Conservation (phyloP, 2,329 filamentous ascomycete species). For the Karstenula rhodostoma region DNA sequence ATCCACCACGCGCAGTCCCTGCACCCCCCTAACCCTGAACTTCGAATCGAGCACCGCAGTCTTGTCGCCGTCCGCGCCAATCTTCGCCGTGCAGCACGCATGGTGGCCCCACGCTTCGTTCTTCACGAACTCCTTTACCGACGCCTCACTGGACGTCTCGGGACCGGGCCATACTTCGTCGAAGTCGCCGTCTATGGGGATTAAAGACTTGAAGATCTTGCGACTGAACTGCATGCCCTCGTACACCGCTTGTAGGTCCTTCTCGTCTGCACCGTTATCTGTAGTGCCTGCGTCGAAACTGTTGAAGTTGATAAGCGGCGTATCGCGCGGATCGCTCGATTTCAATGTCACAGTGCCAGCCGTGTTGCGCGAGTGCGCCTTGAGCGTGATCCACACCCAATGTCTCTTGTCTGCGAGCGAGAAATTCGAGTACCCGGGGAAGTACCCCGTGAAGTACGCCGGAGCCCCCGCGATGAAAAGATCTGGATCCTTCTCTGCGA, state of each 20-base stretch:
- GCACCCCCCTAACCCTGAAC: constrained; percentile 62
- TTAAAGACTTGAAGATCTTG: constrained; percentile 47
- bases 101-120: constrained; percentile 59
- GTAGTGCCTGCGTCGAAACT: constrained; percentile 57
- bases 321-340: constrained; percentile 68
- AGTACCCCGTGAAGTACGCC: constrained; percentile 62
- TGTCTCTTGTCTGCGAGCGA: constrained; percentile 54
- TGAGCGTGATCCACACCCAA: constrained; percentile 63
- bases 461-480: constrained; percentile 64
- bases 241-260: constrained; percentile 61
- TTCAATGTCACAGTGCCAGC: constrained; percentile 67
- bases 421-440: constrained; percentile 60
- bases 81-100: constrained; percentile 64
- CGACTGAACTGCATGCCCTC: constrained; percentile 65
- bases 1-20: constrained; percentile 60
- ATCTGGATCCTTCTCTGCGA: constrained; percentile 57
- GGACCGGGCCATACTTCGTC: constrained; percentile 59
- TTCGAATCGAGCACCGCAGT: constrained; percentile 63
- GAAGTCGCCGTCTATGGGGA: constrained; percentile 56
- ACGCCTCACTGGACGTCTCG: constrained; percentile 52
- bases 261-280: constrained; percentile 64
- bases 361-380: constrained; percentile 68
- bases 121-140: constrained; percentile 49
- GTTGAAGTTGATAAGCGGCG: constrained; percentile 61
- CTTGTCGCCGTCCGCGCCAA: constrained; percentile 59